Percentiles rank a stretch among this genome's conserved stretches.
phyloP scores from a whole-genome alignment of 2,329 filamentous ascomycete genomes.

The Diaporthe nobilis region DNA sequence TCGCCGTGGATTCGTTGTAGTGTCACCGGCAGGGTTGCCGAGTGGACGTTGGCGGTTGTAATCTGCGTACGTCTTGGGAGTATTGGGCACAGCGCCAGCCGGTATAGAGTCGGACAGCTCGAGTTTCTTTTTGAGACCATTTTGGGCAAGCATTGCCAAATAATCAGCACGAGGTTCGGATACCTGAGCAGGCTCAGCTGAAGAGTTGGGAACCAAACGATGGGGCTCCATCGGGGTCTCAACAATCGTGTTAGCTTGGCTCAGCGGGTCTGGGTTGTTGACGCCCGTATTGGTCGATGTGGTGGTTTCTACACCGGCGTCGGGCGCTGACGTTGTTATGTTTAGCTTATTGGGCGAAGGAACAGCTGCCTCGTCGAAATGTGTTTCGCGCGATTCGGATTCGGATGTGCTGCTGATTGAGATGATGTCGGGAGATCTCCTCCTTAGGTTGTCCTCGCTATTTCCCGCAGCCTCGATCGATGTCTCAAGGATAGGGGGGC shows the following conservation, averaged over 20 bases:
- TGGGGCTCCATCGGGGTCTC: not conserved
- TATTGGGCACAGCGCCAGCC: not conserved
- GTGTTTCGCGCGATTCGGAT: not conserved
- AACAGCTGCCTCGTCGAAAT: conserved; percentile 2
- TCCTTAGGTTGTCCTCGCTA: not conserved
- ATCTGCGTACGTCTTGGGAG: not conserved
- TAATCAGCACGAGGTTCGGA: not conserved
- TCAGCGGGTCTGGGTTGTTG: conserved; percentile 1
- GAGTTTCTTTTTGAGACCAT: conserved; percentile 7
- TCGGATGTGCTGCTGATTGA: not conserved
- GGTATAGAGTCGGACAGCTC: not conserved
- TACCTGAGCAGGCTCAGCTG: not conserved
- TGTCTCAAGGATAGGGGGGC: not conserved
- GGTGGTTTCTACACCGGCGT: not conserved
- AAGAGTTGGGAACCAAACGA: not conserved
- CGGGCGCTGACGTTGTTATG: not conserved
- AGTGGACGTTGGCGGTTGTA: not conserved
- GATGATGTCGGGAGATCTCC: conserved; percentile 7
- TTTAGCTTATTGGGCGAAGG: not conserved
- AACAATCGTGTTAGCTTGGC: not conserved
- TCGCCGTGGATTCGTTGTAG: not conserved
- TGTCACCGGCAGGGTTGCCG: not conserved
- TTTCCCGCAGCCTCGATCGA: not conserved
- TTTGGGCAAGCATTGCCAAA: not conserved
- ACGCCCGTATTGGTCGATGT: not conserved